phyloP scores from a whole-genome alignment of 495 filamentous ascomycete species.

The Letharia lupina region DNA sequence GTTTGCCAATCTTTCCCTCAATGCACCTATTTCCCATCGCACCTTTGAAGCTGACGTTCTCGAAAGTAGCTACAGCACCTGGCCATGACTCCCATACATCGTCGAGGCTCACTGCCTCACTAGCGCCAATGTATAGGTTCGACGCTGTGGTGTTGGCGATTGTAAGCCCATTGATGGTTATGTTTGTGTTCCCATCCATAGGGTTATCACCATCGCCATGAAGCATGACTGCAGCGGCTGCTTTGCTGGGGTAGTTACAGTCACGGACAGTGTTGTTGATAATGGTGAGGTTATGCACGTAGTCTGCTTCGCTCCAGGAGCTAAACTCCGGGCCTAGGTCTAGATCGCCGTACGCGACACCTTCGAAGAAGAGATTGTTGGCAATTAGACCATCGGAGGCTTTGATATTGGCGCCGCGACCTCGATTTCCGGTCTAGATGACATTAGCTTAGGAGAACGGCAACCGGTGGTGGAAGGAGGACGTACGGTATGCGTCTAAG shows the following conservation, averaged over 20 bases:
- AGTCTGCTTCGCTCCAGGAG: neutral
- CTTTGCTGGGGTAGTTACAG: constrained; percentile 1
- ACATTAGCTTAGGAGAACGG: no score
- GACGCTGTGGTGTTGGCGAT: neutral
- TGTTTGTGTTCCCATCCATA: neutral
- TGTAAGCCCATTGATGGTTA: neutral
- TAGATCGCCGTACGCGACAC: neutral
- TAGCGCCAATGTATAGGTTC: neutral
- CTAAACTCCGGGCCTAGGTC: no score
- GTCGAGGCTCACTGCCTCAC: neutral
- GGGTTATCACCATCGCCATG: neutral
- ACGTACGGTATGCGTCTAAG: no score
- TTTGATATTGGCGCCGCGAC: neutral
- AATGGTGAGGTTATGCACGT: neutral
- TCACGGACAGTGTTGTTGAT: neutral
- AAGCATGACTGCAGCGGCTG: neutral
- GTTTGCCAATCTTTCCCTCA: no score
- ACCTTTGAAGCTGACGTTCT: no score
- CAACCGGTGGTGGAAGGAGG: no score
- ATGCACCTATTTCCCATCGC: no score
- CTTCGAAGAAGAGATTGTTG: neutral
- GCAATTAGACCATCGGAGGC: neutral
- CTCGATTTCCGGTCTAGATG: neutral
- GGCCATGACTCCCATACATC: neutral
- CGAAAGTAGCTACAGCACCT: no score